These are phyloP conservation scores for Tausonia pullulans DNA, from an alignment of 1,284 basidiomycete species.

Conservation along the genomic window DNA sequence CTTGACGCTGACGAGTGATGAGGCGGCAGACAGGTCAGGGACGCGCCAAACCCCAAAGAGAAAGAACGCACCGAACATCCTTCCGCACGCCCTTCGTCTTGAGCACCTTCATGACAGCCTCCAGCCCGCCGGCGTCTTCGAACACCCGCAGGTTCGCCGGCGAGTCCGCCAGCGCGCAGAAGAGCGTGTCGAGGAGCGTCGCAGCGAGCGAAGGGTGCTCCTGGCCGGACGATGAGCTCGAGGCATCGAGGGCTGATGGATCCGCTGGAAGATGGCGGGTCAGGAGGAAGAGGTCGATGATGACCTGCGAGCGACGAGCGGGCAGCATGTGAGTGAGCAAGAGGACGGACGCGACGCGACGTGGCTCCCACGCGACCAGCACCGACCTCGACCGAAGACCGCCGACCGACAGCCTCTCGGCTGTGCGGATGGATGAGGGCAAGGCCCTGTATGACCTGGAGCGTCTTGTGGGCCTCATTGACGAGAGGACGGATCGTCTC, in stretches of 20 bases:
- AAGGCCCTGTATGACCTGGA: conserved; percentile 12
- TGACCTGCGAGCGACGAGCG: not conserved
- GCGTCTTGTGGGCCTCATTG: not conserved
- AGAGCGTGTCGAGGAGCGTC: conserved; percentile 61
- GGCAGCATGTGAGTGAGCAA: not conserved
- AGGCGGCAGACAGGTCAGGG: not conserved
- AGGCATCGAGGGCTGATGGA: not conserved
- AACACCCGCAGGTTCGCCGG: conserved; percentile 58
- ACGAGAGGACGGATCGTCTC: not conserved
- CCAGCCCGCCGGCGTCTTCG: conserved; percentile 61
- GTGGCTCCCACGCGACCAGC: not conserved
- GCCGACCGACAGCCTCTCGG: not conserved
- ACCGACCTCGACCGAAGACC: conserved; percentile 12
- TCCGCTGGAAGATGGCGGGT: conserved; percentile 7
- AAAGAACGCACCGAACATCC: conserved; percentile 57
- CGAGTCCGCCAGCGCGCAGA: conserved; percentile 73
- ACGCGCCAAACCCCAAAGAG: not conserved
- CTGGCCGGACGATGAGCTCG: not conserved
- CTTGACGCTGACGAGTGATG: conserved; percentile 56
- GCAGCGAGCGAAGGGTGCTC: conserved; percentile 40
- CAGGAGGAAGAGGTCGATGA: conserved; percentile 11
- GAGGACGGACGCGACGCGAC: not conserved
- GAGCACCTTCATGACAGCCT: conserved; percentile 65
- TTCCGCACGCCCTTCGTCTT: conserved; percentile 68
- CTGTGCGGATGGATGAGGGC: conserved; percentile 2